phyloP scores from a whole-genome alignment of 805 yeast genomes.

The Sungouiella blattae region DNA sequence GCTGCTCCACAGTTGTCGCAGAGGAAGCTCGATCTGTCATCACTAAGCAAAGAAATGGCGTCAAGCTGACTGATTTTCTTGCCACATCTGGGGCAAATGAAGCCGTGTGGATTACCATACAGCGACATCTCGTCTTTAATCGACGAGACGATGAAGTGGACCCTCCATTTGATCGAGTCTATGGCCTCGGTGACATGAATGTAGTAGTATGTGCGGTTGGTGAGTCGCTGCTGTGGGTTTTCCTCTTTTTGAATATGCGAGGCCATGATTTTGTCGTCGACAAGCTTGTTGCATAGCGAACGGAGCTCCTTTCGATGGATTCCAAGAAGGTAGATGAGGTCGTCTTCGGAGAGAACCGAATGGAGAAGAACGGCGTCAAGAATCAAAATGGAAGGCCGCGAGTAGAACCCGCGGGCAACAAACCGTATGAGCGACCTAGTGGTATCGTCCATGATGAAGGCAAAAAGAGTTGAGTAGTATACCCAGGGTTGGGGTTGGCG shows the following conservation, averaged over 20 bases:
- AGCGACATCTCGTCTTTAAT: constrained; percentile 81
- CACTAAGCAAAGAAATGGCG: constrained; percentile 77
- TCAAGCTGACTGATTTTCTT: constrained; percentile 81
- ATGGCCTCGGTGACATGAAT: constrained; percentile 90
- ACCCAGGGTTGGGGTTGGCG: no score
- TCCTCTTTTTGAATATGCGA: constrained; percentile 68
- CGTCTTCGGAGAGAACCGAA: constrained; percentile 90
- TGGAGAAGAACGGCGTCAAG: constrained; percentile 86
- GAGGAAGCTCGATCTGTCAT: constrained; percentile 73
- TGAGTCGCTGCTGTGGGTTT: constrained; percentile 57
- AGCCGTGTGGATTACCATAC: constrained; percentile 90
- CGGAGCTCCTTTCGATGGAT: constrained; percentile 85
- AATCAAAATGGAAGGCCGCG: constrained; percentile 75
- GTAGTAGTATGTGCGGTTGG: constrained; percentile 76
- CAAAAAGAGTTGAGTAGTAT: no score
- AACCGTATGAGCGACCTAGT: constrained; percentile 61
- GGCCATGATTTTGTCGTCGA: constrained; percentile 78
- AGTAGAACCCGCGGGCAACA: constrained; percentile 84
- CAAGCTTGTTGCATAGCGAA: constrained; percentile 70
- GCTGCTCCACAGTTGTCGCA: constrained; percentile 81
- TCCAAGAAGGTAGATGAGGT: constrained; percentile 73
- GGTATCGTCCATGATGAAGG: constrained; percentile 39
- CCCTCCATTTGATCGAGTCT: constrained; percentile 95
- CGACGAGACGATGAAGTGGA: constrained; percentile 76
- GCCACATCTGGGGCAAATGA: constrained; percentile 81